Conservation (phyloP, 305 asterid species). For the Ajuga reptans region DNA sequence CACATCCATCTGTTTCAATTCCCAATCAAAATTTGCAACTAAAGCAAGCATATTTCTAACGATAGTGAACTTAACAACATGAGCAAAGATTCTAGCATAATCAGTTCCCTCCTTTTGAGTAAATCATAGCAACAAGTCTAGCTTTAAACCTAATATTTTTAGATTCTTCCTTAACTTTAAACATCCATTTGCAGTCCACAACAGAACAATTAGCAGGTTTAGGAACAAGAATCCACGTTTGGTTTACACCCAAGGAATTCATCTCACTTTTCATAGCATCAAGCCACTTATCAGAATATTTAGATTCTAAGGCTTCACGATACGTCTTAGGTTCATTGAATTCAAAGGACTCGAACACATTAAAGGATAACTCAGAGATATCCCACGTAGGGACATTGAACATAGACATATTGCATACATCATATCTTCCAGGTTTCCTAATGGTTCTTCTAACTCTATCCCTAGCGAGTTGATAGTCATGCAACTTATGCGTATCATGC, state of each 20-base stretch:
- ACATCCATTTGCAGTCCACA: neutral
- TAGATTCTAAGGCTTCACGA: too few relatives aligned
- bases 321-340: too few relatives aligned
- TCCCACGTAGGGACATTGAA: too few relatives aligned
- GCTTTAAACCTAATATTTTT: neutral
- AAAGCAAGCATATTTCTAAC: neutral
- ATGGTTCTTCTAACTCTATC: too few relatives aligned
- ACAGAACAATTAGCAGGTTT: neutral
- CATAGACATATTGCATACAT: too few relatives aligned
- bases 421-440: too few relatives aligned
- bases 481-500: too few relatives aligned
- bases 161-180: neutral
- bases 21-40: neutral
- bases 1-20: slow-evolving; percentile 4
- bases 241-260: neutral
- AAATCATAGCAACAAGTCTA: neutral
- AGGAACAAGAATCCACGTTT: neutral
- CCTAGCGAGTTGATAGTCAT: too few relatives aligned
- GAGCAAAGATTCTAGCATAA: neutral
- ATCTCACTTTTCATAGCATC: neutral
- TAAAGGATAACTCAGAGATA: too few relatives aligned
- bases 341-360: too few relatives aligned
- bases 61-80: neutral
- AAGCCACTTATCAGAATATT: too few relatives aligned
- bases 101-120: neutral